These are phyloP conservation scores for Chaetomium globosum DNA, from an alignment of 2,329 filamentous ascomycete species.

Conservation along the genomic window DNA sequence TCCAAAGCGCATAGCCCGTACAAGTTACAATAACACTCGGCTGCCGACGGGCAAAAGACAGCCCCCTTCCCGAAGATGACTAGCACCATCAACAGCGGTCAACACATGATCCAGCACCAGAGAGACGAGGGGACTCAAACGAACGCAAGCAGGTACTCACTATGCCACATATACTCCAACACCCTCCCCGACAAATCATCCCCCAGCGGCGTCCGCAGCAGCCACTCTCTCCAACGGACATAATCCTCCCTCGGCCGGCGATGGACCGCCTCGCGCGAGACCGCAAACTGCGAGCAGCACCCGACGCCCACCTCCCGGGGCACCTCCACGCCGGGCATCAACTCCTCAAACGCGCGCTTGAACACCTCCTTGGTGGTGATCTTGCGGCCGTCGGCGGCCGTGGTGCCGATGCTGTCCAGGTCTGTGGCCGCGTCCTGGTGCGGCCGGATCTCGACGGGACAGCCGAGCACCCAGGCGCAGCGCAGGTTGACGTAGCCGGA, in stretches of 20 bases:
- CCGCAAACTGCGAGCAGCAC: slow-evolving; percentile 68
- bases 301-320: slow-evolving; percentile 56
- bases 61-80: slow-evolving; percentile 61
- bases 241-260: slow-evolving; percentile 56
- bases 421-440: slow-evolving; percentile 36
- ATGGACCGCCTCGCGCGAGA: slow-evolving; percentile 56
- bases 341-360: slow-evolving; percentile 47
- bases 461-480: slow-evolving; percentile 62
- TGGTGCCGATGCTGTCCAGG: background rate
- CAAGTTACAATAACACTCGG: slow-evolving; percentile 67
- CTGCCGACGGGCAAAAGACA: slow-evolving; percentile 64
- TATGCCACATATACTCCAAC: slow-evolving; percentile 68
- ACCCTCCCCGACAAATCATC: slow-evolving; percentile 61
- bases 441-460: slow-evolving; percentile 52
- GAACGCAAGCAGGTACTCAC: slow-evolving; percentile 43
- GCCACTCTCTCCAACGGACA: slow-evolving; percentile 59
- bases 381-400: slow-evolving; percentile 7
- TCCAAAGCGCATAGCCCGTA: slow-evolving; percentile 61
- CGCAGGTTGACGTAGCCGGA: slow-evolving; percentile 64
- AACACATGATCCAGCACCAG: background rate
- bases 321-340: slow-evolving; percentile 47
- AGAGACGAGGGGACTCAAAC: background rate
- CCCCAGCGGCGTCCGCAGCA: slow-evolving; percentile 56
- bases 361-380: slow-evolving; percentile 48
- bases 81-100: slow-evolving; percentile 34